These are phyloP conservation scores for Ziziphus jujuba DNA, from an alignment of 306 rosid genomes.

Conservation along the genomic window DNA sequence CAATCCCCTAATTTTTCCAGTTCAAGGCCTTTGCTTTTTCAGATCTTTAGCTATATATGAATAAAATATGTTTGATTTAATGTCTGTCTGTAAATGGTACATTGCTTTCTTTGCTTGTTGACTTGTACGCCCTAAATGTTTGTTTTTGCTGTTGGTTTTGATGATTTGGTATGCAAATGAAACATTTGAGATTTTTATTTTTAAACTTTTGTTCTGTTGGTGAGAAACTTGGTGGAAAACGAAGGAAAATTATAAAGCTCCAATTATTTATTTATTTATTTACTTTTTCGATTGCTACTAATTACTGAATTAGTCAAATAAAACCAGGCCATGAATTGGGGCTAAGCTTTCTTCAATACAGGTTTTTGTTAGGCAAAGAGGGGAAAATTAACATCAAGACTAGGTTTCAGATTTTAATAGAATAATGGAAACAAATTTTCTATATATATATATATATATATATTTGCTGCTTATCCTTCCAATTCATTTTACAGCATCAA, in stretches of 20 bases:
- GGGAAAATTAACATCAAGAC: neutral
- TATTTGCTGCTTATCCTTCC: no score
- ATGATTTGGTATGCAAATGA: neutral
- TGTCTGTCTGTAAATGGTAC: neutral
- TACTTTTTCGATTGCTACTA: neutral
- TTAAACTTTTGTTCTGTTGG: neutral
- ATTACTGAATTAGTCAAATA: slow-evolving; percentile 4
- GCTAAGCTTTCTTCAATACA: neutral
- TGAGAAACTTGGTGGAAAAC: slow-evolving; percentile 2
- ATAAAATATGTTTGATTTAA: neutral
- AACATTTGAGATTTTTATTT: neutral
- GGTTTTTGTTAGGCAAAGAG: neutral
- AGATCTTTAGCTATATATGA: slow-evolving; percentile 27
- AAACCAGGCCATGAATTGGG: neutral
- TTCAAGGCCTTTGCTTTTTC: slow-evolving; percentile 5
- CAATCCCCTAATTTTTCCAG: slow-evolving; percentile 27
- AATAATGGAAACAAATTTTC: neutral
- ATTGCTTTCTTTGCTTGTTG: no score
- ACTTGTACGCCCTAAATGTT: neutral
- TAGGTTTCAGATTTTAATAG: neutral
- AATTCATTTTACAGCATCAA: no score
- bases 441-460: no score
- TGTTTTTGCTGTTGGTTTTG: neutral
- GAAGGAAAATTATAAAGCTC: slow-evolving; percentile 3
- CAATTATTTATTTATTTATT: neutral